A percentile compares a stretch with the other conserved stretches of the same genome.
Conservation (phyloP, 2,329 filamentous ascomycete genomes). For the Plenodomus biglobosus region DNA sequence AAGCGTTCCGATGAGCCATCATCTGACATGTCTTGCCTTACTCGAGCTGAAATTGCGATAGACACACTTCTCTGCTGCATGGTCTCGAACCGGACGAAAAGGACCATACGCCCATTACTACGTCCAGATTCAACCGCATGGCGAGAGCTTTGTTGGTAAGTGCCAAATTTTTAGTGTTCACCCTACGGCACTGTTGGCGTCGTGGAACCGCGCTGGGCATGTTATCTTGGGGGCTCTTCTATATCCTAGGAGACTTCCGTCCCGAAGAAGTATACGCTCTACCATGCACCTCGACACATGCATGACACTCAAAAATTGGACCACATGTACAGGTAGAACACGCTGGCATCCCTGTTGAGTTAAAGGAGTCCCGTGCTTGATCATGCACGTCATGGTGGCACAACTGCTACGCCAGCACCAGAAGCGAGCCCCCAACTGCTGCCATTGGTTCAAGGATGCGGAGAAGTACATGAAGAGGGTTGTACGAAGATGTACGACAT, state of each 20-base stretch:
- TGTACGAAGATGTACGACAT: slow-evolving; percentile 1
- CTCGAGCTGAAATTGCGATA: slow-evolving; percentile 41
- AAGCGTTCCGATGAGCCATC: neutral
- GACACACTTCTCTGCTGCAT: slow-evolving; percentile 82
- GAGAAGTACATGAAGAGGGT: neutral
- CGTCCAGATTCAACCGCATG: slow-evolving; percentile 72
- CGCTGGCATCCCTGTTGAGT: neutral
- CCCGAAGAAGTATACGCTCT: neutral
- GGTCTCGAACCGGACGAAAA: slow-evolving; percentile 84
- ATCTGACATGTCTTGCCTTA: slow-evolving; percentile 3
- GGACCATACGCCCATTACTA: slow-evolving; percentile 71
- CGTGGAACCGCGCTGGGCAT: neutral
- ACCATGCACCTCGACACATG: neutral
- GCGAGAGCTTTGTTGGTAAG: slow-evolving; percentile 69
- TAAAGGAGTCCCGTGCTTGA: slow-evolving; percentile 4
- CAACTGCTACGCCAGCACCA: slow-evolving; percentile 4
- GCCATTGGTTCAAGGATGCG: neutral
- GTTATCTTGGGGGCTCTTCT: too few relatives aligned
- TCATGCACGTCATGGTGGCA: slow-evolving; percentile 4
- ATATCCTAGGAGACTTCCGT: neutral
- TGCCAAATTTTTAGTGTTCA: slow-evolving; percentile 14
- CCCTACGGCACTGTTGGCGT: neutral
- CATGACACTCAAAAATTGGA: slow-evolving; percentile 7
- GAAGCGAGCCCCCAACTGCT: slow-evolving; percentile 1
- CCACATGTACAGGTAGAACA: slow-evolving; percentile 4